phyloP scores from a whole-genome alignment of 148 eudicot genomes.

The Chenopodium quinoa region DNA sequence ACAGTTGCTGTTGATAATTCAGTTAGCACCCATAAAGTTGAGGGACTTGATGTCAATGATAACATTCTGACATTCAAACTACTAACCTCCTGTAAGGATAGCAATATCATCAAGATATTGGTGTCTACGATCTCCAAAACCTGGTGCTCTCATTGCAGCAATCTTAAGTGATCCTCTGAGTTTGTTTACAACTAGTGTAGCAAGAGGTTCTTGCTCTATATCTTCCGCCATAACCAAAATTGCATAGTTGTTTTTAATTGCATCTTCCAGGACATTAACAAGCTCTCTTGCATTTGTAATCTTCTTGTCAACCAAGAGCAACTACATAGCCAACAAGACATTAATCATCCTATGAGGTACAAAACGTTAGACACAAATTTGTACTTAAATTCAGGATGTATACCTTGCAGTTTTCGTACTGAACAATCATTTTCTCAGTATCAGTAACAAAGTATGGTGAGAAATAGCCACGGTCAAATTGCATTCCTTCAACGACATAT shows the following conservation, averaged over 20 bases:
- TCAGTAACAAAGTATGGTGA: conserved; percentile 78
- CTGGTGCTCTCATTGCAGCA: conserved; percentile 79
- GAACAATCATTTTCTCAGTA: conserved; percentile 63
- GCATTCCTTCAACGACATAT: conserved; percentile 59
- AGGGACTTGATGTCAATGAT: neutral
- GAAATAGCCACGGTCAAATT: conserved; percentile 71
- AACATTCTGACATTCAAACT: neutral
- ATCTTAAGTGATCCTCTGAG: conserved; percentile 70
- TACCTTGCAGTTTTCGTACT: conserved; percentile 69
- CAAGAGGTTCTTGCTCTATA: conserved; percentile 74
- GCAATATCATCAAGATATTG: conserved; percentile 78
- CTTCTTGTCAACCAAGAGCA: conserved; percentile 73
- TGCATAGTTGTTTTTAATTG: conserved; percentile 52
- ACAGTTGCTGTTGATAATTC: conserved; percentile 41
- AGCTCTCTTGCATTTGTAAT: conserved; percentile 67
- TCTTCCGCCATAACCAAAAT: conserved; percentile 67
- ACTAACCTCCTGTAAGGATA: conserved; percentile 57
- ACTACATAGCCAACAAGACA: conserved; percentile 31
- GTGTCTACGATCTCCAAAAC: conserved; percentile 64
- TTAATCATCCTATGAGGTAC: neutral
- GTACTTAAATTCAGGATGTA: neutral
- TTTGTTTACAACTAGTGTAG: conserved; percentile 77
- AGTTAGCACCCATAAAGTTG: conserved; percentile 8
- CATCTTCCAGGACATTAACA: conserved; percentile 61
- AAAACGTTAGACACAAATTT: neutral